These are phyloP conservation scores for Tetradesmus lagerheimii DNA, from an alignment of 139 green algal species.

Conservation along the genomic window DNA sequence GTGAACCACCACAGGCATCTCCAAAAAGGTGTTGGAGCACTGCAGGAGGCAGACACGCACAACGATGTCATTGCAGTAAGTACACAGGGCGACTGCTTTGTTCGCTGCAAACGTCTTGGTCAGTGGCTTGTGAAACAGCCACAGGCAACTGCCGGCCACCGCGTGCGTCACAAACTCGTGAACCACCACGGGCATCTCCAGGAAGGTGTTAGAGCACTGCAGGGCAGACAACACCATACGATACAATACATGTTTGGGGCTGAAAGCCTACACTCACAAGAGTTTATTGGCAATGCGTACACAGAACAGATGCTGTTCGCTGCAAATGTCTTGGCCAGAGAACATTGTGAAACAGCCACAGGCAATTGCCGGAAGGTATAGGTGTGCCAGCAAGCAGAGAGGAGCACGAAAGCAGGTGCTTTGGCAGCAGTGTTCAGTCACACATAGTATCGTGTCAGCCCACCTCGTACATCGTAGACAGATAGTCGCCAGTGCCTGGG, in stretches of 20 bases:
- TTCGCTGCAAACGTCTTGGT: no score
- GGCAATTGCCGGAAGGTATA: not conserved
- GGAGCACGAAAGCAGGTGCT: no score
- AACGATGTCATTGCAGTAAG: not conserved
- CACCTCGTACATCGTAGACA: slow-evolving; percentile 67
- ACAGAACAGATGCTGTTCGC: no score
- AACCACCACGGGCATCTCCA: slow-evolving; percentile 81
- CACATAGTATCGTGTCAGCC: not conserved
- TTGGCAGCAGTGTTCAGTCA: no score
- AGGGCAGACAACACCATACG: not conserved
- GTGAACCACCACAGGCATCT: slow-evolving; percentile 83
- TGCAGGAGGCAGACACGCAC: not conserved
- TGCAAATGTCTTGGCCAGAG: no score
- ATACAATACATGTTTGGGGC: no score
- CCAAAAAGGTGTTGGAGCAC: slow-evolving; percentile 81
- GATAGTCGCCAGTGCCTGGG: slow-evolving; percentile 72
- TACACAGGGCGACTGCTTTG: no score
- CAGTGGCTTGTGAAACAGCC: no score
- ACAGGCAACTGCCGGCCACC: not conserved
- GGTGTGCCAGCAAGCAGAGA: no score
- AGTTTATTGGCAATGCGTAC: no score
- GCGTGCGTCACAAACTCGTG: slow-evolving; percentile 69
- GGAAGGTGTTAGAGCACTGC: slow-evolving; percentile 78
- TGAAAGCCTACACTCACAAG: no score
- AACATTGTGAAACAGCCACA: no score